Evolutionary conservation across 805 yeast genomes (phyloP).

Genomic region (Kuraishia ogatae): DNA sequence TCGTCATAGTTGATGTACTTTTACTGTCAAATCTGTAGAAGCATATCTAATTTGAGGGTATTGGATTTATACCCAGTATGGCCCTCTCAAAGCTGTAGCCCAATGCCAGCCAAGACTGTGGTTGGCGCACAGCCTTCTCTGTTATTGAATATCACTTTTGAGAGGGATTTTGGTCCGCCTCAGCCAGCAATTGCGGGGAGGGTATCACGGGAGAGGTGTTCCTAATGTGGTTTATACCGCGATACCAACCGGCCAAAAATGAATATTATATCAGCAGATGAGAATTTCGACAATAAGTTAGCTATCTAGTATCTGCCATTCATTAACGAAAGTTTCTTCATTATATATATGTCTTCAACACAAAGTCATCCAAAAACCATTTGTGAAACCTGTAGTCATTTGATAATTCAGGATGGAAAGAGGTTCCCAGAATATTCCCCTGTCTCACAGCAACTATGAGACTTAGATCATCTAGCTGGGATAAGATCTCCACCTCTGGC

Average conservation of each 20-base stretch:
- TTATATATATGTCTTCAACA: slow-evolving; percentile 14
- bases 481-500: slow-evolving; percentile 29
- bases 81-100: too few relatives aligned
- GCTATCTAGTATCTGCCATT: too few relatives aligned
- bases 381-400: slow-evolving; percentile 53
- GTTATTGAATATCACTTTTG: too few relatives aligned
- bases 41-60: neutral
- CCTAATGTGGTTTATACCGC: neutral
- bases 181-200: neutral
- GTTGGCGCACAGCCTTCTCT: too few relatives aligned
- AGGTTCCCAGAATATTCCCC: slow-evolving; percentile 59
- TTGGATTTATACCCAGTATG: too few relatives aligned
- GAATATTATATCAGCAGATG: too few relatives aligned
- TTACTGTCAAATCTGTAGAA: slow-evolving; percentile 2
- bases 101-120: too few relatives aligned
- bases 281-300: too few relatives aligned
- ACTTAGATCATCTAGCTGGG: slow-evolving; percentile 24
- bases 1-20: neutral
- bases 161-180: too few relatives aligned
- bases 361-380: slow-evolving; percentile 61
- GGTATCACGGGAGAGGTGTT: neutral
- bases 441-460: slow-evolving; percentile 68
- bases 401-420: slow-evolving; percentile 74
- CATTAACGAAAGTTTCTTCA: neutral
- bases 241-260: neutral